A percentile compares a stretch with the other conserved stretches of the same genome.
phyloP scores from a whole-genome alignment of 805 yeast genomes.

The Wickerhamomyces kurtzmanii region DNA sequence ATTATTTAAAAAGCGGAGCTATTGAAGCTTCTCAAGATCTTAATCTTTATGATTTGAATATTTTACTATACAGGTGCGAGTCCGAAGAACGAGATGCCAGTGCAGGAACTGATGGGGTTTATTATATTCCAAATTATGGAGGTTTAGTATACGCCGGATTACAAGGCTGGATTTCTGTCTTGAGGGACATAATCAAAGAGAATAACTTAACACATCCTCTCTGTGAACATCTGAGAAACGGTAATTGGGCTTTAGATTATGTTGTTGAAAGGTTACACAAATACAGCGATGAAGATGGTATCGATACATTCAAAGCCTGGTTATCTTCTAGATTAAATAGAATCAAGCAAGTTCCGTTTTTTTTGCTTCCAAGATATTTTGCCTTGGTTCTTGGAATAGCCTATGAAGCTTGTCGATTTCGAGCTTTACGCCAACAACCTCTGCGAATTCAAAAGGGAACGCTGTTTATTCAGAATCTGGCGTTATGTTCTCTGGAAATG shows the following conservation, averaged over 20 bases:
- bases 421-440: slow-evolving; percentile 51
- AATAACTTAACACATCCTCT: slow-evolving; percentile 83
- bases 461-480: slow-evolving; percentile 67
- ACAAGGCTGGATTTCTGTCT: slow-evolving; percentile 80
- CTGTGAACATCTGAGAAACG: slow-evolving; percentile 70
- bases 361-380: slow-evolving; percentile 80
- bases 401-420: slow-evolving; percentile 69
- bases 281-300: slow-evolving; percentile 35
- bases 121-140: slow-evolving; percentile 68
- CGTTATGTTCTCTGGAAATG: slow-evolving; percentile 83
- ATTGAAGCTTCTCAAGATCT: slow-evolving; percentile 57
- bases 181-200: slow-evolving; percentile 48
- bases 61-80: slow-evolving; percentile 67
- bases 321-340: slow-evolving; percentile 51
- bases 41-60: slow-evolving; percentile 61
- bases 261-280: slow-evolving; percentile 50
- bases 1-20: slow-evolving; percentile 66
- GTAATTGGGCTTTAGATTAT: slow-evolving; percentile 86
- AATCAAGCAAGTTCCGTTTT: slow-evolving; percentile 62
- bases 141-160: slow-evolving; percentile 77
- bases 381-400: slow-evolving; percentile 74
- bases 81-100: slow-evolving; percentile 82
- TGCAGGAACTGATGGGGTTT: slow-evolving; percentile 62
- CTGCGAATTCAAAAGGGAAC: slow-evolving; percentile 49
- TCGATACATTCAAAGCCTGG: slow-evolving; percentile 60